phyloP scores from a whole-genome alignment of 2,329 filamentous ascomycete genomes.

The Cordyceps militaris region DNA sequence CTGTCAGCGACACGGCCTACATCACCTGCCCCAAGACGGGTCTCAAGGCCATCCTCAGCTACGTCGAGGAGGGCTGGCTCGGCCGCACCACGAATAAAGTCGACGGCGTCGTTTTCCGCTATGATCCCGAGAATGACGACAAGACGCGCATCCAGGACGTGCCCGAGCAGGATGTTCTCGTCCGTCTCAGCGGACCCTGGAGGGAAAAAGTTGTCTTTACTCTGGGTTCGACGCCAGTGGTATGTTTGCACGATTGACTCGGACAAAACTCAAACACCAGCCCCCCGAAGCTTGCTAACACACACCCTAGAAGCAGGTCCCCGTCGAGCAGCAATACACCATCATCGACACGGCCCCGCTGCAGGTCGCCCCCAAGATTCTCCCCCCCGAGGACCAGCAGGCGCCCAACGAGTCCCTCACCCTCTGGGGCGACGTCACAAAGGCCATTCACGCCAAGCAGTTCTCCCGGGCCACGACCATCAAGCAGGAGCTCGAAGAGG shows the following conservation, averaged over 20 bases:
- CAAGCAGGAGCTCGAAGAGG: constrained; percentile 89
- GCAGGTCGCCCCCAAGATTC: constrained; percentile 65
- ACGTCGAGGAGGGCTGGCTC: constrained; percentile 91
- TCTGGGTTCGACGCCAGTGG: constrained; percentile 51
- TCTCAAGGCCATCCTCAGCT: constrained; percentile 87
- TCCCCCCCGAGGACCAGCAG: constrained; percentile 72
- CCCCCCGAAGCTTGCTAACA: neutral
- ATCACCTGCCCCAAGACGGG: constrained; percentile 85
- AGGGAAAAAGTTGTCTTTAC: constrained; percentile 61
- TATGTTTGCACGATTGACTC: constrained; percentile 34
- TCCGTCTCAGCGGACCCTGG: constrained; percentile 79
- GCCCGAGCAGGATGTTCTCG: constrained; percentile 74
- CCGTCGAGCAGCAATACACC: constrained; percentile 56
- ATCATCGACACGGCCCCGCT: constrained; percentile 88
- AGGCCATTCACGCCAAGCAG: constrained; percentile 76
- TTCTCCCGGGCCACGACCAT: constrained; percentile 75
- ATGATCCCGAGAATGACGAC: constrained; percentile 79
- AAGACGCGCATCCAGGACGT: constrained; percentile 79
- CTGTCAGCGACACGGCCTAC: constrained; percentile 82
- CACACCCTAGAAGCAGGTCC: constrained; percentile 31
- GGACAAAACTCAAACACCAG: neutral
- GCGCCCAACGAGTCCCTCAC: constrained; percentile 82
- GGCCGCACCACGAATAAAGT: constrained; percentile 87
- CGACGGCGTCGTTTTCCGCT: constrained; percentile 83
- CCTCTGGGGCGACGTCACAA: constrained; percentile 82